Percentiles rank a stretch among this genome's conserved stretches.
Evolutionary conservation across 805 yeast genomes (phyloP).

Genomic region (Candida loeiensis): DNA sequence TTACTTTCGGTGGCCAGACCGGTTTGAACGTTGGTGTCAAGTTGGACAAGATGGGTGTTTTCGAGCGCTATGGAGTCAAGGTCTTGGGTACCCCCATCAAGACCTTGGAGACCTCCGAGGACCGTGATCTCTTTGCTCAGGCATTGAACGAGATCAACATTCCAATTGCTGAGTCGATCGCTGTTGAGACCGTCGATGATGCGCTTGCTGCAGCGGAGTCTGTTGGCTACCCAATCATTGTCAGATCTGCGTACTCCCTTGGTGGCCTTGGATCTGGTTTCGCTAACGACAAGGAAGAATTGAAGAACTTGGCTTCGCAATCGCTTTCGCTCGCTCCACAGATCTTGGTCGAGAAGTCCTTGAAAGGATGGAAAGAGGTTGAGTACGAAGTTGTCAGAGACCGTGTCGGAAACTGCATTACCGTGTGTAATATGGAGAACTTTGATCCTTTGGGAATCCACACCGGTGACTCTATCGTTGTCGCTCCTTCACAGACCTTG

Average conservation of each 20-base stretch:
- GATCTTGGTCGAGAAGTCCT: constrained; percentile 91
- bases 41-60: constrained; percentile 90
- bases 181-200: constrained; percentile 90
- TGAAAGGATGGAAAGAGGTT: constrained; percentile 99
- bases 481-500: constrained; percentile 96
- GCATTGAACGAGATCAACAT: constrained; percentile 93
- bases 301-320: constrained; percentile 83
- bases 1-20: constrained; percentile 99
- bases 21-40: constrained; percentile 95
- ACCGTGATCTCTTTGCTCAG: constrained; percentile 91
- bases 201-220: constrained; percentile 85
- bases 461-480: constrained; percentile 98
- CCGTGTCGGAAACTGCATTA: constrained; percentile 92
- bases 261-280: constrained; percentile 99
- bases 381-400: constrained; percentile 98
- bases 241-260: constrained; percentile 93
- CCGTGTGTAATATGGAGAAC: constrained; percentile 99
- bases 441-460: constrained; percentile 98
- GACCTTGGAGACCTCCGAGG: constrained; percentile 95
- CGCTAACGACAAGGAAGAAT: constrained; percentile 78
- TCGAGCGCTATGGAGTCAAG: constrained; percentile 85
- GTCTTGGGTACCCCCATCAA: constrained; percentile 97
- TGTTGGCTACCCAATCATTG: constrained; percentile 94
- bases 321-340: constrained; percentile 90
- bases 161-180: constrained; percentile 95